Conservation (phyloP, 768 basidiomycete species). For the Heimioporus sp. region DNA sequence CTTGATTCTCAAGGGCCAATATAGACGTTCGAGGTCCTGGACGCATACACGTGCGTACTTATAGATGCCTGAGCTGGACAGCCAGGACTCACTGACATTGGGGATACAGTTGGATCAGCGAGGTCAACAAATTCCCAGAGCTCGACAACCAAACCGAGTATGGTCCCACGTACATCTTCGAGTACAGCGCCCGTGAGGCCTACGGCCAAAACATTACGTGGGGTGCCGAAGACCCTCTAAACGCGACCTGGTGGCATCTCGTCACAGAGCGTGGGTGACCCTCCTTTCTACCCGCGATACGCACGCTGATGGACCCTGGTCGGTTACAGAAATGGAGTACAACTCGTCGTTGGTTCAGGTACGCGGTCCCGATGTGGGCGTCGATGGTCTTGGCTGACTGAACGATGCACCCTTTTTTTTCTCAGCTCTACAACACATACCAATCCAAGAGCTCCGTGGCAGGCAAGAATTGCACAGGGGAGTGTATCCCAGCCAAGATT, state of each 20-base stretch:
- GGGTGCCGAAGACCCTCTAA: conserved; percentile 61
- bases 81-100: not conserved
- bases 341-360: conserved; percentile 23
- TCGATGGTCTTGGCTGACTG: not conserved
- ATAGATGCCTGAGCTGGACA: not conserved
- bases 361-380: not conserved
- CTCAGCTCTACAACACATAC: conserved; percentile 57
- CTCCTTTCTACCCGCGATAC: conserved; percentile 50
- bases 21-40: conserved; percentile 73
- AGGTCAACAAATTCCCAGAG: conserved; percentile 53
- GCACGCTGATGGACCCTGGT: conserved; percentile 29
- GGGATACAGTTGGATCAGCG: conserved; percentile 54
- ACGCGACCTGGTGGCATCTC: conserved; percentile 78
- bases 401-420: not conserved
- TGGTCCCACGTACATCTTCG: conserved; percentile 58
- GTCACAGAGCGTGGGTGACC: conserved; percentile 60
- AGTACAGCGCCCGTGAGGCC: conserved; percentile 68
- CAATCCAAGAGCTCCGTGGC: conserved; percentile 67
- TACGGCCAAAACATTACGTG: conserved; percentile 57
- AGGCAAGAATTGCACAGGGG: conserved; percentile 49
- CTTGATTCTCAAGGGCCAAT: not conserved
- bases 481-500: conserved; percentile 59
- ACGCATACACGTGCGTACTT: conserved; percentile 64
- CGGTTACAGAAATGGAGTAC: conserved; percentile 21
- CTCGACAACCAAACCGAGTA: conserved; percentile 53